phyloP scores from a whole-genome alignment of 371 early-diverging fungal species.

The Rhizopus delemar region DNA sequence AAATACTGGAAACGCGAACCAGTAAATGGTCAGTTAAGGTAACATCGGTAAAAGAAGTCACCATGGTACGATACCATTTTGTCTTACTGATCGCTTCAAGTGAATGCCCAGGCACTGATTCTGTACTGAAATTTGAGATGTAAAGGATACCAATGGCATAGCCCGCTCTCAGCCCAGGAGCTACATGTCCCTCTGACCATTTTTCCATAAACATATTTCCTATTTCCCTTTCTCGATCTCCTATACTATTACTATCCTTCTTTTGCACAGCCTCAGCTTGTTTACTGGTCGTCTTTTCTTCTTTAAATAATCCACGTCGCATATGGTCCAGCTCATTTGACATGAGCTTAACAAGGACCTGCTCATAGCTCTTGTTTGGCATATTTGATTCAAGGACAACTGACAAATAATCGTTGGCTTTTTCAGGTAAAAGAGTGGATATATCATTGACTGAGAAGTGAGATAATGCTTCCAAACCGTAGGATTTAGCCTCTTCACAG shows the following conservation, averaged over 20 bases:
- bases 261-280: not conserved
- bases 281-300: conserved; percentile 26
- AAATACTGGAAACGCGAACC: conserved; percentile 48
- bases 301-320: conserved; percentile 61
- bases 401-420: conserved; percentile 40
- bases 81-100: conserved; percentile 32
- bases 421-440: conserved; percentile 43
- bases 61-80: conserved; percentile 55
- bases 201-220: conserved; percentile 21
- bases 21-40: conserved; percentile 57
- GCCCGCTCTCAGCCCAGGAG: conserved; percentile 58
- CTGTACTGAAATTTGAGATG: conserved; percentile 15
- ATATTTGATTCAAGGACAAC: conserved; percentile 23
- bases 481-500: conserved; percentile 23
- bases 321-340: conserved; percentile 58
- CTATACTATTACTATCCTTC: conserved; percentile 1
- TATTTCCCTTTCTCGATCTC: conserved; percentile 32
- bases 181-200: conserved; percentile 54
- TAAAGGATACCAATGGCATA: conserved; percentile 52
- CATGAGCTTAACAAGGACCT: conserved; percentile 48
- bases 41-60: conserved; percentile 54
- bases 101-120: conserved; percentile 6
- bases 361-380: conserved; percentile 32
- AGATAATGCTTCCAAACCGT: conserved; percentile 47
- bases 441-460: conserved; percentile 53